Base-by-base conservation (phyloP, 2,329 filamentous ascomycete species). In the Epichloe sp. region DNA sequence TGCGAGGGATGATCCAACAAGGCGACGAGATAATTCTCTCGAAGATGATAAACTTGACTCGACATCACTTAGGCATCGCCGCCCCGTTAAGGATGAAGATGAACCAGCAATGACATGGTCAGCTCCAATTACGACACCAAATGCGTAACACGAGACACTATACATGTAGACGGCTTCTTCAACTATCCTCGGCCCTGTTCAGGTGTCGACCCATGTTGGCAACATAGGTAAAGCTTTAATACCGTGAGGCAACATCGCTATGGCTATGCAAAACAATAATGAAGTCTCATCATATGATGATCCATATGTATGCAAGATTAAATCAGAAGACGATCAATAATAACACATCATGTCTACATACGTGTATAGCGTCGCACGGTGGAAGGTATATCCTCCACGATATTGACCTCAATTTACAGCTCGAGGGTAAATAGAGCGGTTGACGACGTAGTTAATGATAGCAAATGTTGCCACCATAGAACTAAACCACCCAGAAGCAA, bases 401-500 rank as follows among this genome's bases (percentile, higher is more conserved):
- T 11, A 46, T 21, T 7, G 5, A 35, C 35, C 19, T 38, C 3
- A 38, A 14, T 17, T 19, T 47, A 48, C 11, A n/a, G 12, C 19
- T 56, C 63, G 47, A 68, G 62, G 40, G 55, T 26, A 35, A 59
- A 58, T 31, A 69, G 46, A 36, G 64, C 61, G 58, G 62, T 53
- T 3, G 59, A 53, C 44, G 66, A 65, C 59, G 83, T 74, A 1
- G 90, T 95, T 66, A 93, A 70, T 1, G 75, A 69, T 73, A 85
- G 91, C 47, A 97, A 62, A 48, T 78, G 73, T 58, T 66, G 75
- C 65, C 82, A 88, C 73, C 93, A 98, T 3, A 75, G 72, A 44
- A 80, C 66, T 2, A 85, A 81, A 1, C 93, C 93, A 0, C 67
- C 73, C 1, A 93, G 70, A 2, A 97, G 74, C 44, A 96, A 66